Percentiles rank a stretch among this genome's conserved stretches.
Conservation (phyloP, 2,329 filamentous ascomycete genomes). For the Curvularia spicifera region DNA sequence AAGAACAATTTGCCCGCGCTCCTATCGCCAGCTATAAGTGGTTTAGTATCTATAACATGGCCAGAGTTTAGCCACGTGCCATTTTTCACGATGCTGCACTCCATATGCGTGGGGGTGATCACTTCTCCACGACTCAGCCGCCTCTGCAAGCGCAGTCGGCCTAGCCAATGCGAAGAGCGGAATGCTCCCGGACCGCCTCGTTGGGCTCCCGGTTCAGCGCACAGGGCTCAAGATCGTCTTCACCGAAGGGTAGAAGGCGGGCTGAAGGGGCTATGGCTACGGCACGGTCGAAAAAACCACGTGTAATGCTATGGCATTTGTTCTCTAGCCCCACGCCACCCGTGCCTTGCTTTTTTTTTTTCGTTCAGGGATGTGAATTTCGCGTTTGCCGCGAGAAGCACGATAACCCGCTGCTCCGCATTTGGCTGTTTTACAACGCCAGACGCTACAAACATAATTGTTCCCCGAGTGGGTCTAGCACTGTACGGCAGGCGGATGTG, state of each 20-base stretch:
- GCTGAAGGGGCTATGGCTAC: constrained; percentile 12
- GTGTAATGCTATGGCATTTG: constrained; percentile 20
- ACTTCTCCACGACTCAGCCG: constrained; percentile 19
- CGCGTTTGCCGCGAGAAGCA: constrained; percentile 44
- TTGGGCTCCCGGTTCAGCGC: constrained; percentile 40
- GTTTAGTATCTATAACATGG: background rate
- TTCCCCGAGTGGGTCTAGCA: constrained; percentile 21
- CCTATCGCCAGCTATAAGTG: constrained; percentile 4
- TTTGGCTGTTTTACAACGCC: constrained; percentile 18
- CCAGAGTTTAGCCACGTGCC: constrained; percentile 4
- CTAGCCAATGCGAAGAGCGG: constrained; percentile 31
- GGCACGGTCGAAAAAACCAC: constrained; percentile 22
- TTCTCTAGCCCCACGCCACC: constrained; percentile 9
- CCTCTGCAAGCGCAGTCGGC: constrained; percentile 38
- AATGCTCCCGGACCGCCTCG: constrained; percentile 38
- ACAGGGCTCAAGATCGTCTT: constrained; percentile 37
- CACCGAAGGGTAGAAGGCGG: constrained; percentile 21
- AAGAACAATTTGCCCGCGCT: constrained; percentile 8
- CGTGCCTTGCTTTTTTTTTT: constrained; percentile 5
- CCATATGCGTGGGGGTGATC: constrained; percentile 19
- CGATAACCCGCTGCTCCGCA: constrained; percentile 29
- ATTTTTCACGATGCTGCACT: constrained; percentile 14
- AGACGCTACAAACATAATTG: constrained; percentile 23
- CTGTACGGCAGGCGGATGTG: constrained; percentile 20
- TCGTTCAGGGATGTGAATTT: constrained; percentile 10